These are phyloP conservation scores for Colletotrichum eleusines DNA, from an alignment of 2,329 filamentous ascomycete species.

Conservation along the genomic window DNA sequence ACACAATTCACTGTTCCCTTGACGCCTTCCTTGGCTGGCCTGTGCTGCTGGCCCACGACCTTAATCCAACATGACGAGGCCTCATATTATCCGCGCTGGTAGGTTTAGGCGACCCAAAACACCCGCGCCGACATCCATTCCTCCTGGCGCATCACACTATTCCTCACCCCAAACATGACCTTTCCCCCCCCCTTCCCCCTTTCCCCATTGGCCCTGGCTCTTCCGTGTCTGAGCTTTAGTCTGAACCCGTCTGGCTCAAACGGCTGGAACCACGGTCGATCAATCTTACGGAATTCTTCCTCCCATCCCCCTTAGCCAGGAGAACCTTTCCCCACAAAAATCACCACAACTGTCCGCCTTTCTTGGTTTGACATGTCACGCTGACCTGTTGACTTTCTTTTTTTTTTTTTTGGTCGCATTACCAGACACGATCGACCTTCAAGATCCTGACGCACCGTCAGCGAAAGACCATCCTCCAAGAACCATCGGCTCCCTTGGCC, in stretches of 20 bases:
- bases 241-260: slow-evolving; percentile 40
- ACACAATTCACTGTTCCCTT: slow-evolving; percentile 23
- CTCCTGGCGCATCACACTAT: slow-evolving; percentile 37
- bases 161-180: slow-evolving; percentile 32
- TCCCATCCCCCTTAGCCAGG: slow-evolving; percentile 23
- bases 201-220: slow-evolving; percentile 32
- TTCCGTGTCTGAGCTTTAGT: slow-evolving; percentile 37
- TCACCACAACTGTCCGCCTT: neutral
- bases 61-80: slow-evolving; percentile 66
- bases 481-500: slow-evolving; percentile 61
- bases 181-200: slow-evolving; percentile 28
- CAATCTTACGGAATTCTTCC: slow-evolving; percentile 37
- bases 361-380: slow-evolving; percentile 32
- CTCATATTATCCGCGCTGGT: slow-evolving; percentile 71
- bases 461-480: slow-evolving; percentile 80
- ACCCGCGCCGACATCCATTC: slow-evolving; percentile 37
- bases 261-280: slow-evolving; percentile 38
- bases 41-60: slow-evolving; percentile 33
- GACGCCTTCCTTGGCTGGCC: slow-evolving; percentile 31
- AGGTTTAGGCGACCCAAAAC: slow-evolving; percentile 49
- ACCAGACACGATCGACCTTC: slow-evolving; percentile 92
- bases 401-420: slow-evolving; percentile 29
- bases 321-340: neutral
- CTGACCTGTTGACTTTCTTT: slow-evolving; percentile 30
- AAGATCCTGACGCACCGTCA: slow-evolving; percentile 84